These are phyloP conservation scores for Microbotryum intermedium DNA, from an alignment of 1,284 basidiomycete genomes.

Conservation along the genomic window DNA sequence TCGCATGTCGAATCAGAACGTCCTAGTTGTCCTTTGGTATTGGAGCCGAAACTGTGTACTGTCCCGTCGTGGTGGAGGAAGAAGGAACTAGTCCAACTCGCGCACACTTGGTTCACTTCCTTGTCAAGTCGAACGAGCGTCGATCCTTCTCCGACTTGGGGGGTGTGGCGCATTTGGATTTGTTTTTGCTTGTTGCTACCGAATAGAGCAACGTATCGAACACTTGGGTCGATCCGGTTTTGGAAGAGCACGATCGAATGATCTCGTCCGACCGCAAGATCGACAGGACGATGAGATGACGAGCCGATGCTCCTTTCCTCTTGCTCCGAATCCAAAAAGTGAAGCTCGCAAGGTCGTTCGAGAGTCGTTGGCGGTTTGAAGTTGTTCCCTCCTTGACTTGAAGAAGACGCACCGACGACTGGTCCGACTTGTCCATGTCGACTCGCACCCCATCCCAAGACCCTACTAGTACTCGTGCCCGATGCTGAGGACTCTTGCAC, in stretches of 20 bases:
- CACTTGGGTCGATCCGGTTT: background rate
- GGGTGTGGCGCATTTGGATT: background rate
- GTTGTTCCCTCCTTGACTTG: too few species aligned
- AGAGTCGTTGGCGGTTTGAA: too few species aligned
- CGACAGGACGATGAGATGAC: constrained; percentile 54
- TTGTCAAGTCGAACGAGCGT: background rate
- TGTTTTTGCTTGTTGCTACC: constrained; percentile 7
- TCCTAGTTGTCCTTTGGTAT: constrained; percentile 59
- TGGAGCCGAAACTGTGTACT: constrained; percentile 53
- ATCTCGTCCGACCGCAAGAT: constrained; percentile 21
- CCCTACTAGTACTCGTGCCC: constrained; percentile 47
- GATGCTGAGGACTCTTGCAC: constrained; percentile 33
- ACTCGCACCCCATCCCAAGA: constrained; percentile 57
- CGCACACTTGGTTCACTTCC: background rate
- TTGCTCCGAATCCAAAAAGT: too few species aligned
- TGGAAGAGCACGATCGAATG: constrained; percentile 21
- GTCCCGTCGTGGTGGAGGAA: constrained; percentile 49
- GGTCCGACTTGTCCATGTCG: constrained; percentile 69
- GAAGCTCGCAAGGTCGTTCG: too few species aligned
- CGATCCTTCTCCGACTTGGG: background rate
- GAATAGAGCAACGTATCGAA: background rate
- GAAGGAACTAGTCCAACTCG: background rate
- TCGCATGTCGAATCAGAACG: background rate
- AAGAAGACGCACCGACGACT: too few species aligned
- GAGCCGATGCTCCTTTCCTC: constrained; percentile 24